phyloP scores from a whole-genome alignment of 73 alveolate genomes.

The Paramecium sonneborni region DNA sequence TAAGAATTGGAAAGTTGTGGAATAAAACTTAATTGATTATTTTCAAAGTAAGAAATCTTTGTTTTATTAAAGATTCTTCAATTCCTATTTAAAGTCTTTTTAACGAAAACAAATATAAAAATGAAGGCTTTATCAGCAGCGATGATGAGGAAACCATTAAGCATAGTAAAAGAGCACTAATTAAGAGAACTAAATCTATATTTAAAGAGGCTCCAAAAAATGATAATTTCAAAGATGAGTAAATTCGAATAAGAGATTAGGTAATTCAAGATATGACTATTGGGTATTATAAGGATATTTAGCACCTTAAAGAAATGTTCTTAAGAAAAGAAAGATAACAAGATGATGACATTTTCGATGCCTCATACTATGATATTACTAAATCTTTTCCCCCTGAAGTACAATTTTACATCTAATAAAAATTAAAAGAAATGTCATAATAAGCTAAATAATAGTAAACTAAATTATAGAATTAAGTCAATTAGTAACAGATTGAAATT shows the following conservation, averaged over 20 bases:
- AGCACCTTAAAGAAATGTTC: slow-evolving; percentile 20
- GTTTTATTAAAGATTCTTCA: not conserved
- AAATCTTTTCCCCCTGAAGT: slow-evolving; percentile 3
- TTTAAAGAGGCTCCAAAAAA: not conserved
- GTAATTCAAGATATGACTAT: not conserved
- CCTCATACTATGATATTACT: not conserved
- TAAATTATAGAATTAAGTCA: not conserved
- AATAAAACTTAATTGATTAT: not conserved
- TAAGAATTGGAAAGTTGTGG: not conserved
- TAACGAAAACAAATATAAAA: slow-evolving; percentile 2
- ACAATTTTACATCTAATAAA: not conserved
- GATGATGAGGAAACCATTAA: not conserved
- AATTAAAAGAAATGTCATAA: not conserved
- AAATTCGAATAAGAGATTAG: slow-evolving; percentile 5
- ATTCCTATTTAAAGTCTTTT: not conserved
- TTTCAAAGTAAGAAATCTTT: not conserved
- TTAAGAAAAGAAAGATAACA: not conserved
- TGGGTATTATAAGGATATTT: slow-evolving; percentile 14
- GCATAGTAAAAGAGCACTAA: not conserved
- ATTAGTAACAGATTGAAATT: not conserved
- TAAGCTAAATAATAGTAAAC: not conserved
- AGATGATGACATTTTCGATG: slow-evolving; percentile 20
- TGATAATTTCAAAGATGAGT: not conserved
- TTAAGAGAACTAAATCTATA: not conserved
- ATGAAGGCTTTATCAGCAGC: not conserved